Evolutionary conservation across 2,329 filamentous ascomycete genomes (phyloP).

Genomic region (Huntiella moniliformis): DNA sequence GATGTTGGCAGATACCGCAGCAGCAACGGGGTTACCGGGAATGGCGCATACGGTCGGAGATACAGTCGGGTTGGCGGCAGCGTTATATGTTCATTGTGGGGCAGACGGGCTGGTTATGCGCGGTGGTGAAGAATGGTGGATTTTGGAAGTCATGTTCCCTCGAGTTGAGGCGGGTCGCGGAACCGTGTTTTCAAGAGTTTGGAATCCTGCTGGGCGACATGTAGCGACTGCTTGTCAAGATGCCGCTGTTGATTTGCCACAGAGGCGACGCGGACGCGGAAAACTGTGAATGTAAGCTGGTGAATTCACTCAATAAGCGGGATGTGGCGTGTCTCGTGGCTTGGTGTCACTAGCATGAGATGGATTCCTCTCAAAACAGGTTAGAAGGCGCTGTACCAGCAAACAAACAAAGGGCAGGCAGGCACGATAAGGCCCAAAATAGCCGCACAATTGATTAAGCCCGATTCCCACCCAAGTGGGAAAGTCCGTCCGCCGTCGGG

Average conservation of each 20-base stretch:
- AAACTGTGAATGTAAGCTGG: no score
- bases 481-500: no score
- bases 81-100: slow-evolving; percentile 34
- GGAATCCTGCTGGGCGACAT: slow-evolving; percentile 33
- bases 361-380: no score
- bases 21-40: slow-evolving; percentile 28
- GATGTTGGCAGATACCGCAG: slow-evolving; percentile 21
- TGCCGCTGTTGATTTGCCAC: slow-evolving; percentile 19
- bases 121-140: slow-evolving; percentile 28
- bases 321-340: no score
- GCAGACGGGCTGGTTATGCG: slow-evolving; percentile 28
- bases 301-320: no score
- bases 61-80: slow-evolving; percentile 30
- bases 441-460: neutral
- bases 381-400: no score
- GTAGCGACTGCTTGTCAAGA: slow-evolving; percentile 38
- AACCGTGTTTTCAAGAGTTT: slow-evolving; percentile 30
- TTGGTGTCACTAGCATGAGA: no score
- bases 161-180: slow-evolving; percentile 27
- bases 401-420: neutral
- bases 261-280: no score
- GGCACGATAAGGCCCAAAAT: neutral
- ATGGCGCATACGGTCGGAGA: slow-evolving; percentile 20
- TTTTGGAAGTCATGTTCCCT: slow-evolving; percentile 33
- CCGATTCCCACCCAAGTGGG: no score